phyloP scores from a whole-genome alignment of 2,329 filamentous ascomycete genomes.

The Cylindrodendrum hubeiense region DNA sequence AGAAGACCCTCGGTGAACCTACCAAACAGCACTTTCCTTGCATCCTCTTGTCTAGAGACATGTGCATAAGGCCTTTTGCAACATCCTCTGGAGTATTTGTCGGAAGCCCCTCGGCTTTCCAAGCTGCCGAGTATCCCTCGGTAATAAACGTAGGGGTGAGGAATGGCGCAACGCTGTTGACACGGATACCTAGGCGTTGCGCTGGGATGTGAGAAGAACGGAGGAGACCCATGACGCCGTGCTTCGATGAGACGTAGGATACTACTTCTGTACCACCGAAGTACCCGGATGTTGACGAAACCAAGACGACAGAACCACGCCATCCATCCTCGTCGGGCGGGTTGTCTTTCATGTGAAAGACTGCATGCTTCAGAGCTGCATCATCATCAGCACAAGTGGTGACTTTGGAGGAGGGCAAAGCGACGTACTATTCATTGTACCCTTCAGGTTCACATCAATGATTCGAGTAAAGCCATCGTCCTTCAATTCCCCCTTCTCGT shows the following conservation, averaged over 20 bases:
- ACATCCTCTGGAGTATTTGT: constrained; percentile 17
- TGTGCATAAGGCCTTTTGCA: constrained; percentile 16
- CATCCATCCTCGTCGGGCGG: constrained; percentile 3
- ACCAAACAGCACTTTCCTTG: constrained; percentile 22
- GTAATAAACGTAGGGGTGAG: constrained; percentile 31
- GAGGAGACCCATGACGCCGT: constrained; percentile 32
- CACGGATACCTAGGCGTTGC: constrained; percentile 10
- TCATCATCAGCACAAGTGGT: not conserved
- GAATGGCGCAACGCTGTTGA: constrained; percentile 33
- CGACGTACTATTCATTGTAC: constrained; percentile 32
- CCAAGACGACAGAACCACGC: constrained; percentile 31
- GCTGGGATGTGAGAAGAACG: constrained; percentile 23
- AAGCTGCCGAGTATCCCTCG: constrained; percentile 7
- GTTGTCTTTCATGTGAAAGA: constrained; percentile 27
- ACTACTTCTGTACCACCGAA: constrained; percentile 32
- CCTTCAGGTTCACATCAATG: constrained; percentile 35
- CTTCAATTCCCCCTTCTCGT: constrained; percentile 14
- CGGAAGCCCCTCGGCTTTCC: constrained; percentile 20
- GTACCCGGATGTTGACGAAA: constrained; percentile 35
- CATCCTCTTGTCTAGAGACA: constrained; percentile 18
- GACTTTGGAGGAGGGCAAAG: not conserved
- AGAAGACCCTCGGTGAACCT: not conserved
- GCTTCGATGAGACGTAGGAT: constrained; percentile 35
- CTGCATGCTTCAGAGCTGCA: not conserved
- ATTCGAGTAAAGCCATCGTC: constrained; percentile 14